Evolutionary conservation across 345 rosid genomes (phyloP), one percentile per base, ranked within the genome.

Genomic region (Lumnitzera racemosa): DNA sequence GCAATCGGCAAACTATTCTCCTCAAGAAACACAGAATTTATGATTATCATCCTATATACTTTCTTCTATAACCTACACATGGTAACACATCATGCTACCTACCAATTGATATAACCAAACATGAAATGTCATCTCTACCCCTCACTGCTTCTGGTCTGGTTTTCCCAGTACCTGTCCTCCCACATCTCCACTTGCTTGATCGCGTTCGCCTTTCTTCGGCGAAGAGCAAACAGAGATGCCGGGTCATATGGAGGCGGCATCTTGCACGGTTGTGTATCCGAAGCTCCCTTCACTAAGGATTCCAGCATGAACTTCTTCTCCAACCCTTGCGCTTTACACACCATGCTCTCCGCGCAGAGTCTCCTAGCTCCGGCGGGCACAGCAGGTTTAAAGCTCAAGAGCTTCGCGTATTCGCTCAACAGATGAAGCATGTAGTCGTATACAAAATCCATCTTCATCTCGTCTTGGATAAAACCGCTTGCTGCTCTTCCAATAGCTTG

Each of bases 391-490:
- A 71, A 84, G 60, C 50, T 75, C 71, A 89, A 67, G n/a, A 86
- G 82, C 75, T 79, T 86, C 0, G 91, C 70, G 46, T 86, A 89
- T 68, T 79, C 82, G 7, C 59, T 86, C 69, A 86, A 61, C 13
- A 86, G 86, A 78, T 86, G 96, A 66, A 76, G 80, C 90, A 89
- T 84, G 81, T 89, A 89, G 56, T 89, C 87, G 52, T 89, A 86
- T 15, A 86, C 94, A 1, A 69, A 73, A 31, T 86, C 90, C 75
- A 86, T 79, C 72, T 73, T 80, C 80, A 86, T 65, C 1, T 82
- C 83, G 55, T 79, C 70, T 61, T 68, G 78, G 5, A 80, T 61
- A 67, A 82, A 86, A 24, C 57, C 53, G 58, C 89, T 86, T 0
- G 81, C 89, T 0, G 80, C 72, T 67, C 70, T 82, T 20, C 94